A percentile compares a stretch with the other conserved stretches of the same genome.
Conservation (phyloP, 2,329 filamentous ascomycete genomes). For the Trichophyton rubrum region DNA sequence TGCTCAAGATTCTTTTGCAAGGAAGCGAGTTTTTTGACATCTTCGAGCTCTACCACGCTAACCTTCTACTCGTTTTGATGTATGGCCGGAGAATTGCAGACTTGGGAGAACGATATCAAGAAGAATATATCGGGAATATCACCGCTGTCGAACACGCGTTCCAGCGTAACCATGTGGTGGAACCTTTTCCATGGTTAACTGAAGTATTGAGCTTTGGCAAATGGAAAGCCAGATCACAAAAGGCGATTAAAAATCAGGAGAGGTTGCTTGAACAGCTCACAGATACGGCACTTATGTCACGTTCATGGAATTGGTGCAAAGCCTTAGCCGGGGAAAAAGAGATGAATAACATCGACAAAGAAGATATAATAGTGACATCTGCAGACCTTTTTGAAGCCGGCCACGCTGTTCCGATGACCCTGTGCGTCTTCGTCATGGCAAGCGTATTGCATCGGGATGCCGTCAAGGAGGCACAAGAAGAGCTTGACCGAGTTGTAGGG, state of each 20-base stretch:
- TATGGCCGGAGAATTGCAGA: constrained; percentile 12
- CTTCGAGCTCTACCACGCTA: constrained; percentile 9
- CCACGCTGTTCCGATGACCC: not conserved
- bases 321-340: not conserved
- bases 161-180: not conserved
- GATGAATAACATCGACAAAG: not conserved
- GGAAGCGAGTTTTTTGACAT: constrained; percentile 7
- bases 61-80: constrained; percentile 10
- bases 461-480: constrained; percentile 26
- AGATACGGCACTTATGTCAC: not conserved
- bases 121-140: not conserved
- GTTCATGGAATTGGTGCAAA: constrained; percentile 5
- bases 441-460: not conserved
- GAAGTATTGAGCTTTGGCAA: not conserved
- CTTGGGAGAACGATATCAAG: not conserved
- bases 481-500: constrained; percentile 31
- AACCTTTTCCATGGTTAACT: not conserved
- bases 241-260: not conserved
- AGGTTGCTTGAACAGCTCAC: not conserved
- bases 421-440: not conserved
- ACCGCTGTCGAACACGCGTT: not conserved
- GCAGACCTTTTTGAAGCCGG: not conserved
- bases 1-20: constrained; percentile 11
- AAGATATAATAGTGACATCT: not conserved
- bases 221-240: not conserved